Percentiles rank a stretch among this genome's conserved stretches.
These are phyloP conservation scores for Aureobasidium sp. DNA, from an alignment of 2,329 filamentous ascomycete genomes.

Conservation along the genomic window DNA sequence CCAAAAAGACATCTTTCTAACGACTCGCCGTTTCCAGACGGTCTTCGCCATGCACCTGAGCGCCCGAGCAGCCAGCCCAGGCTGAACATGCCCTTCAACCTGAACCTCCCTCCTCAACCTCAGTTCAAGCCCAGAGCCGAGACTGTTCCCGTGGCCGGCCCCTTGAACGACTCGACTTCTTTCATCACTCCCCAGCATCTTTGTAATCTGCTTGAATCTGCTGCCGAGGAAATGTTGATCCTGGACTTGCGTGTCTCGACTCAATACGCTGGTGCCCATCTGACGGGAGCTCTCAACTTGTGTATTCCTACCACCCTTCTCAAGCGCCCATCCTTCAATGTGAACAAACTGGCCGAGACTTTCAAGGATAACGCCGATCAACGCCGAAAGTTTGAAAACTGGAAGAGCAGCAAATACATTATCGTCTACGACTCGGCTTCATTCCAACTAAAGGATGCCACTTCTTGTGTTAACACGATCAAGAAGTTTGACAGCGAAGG, in stretches of 20 bases:
- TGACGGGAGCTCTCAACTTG: slow-evolving; percentile 76
- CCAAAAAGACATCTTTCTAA: slow-evolving; percentile 44
- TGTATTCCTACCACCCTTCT: slow-evolving; percentile 92
- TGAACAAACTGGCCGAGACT: slow-evolving; percentile 79
- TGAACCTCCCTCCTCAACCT: slow-evolving; percentile 16
- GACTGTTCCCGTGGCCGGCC: slow-evolving; percentile 35
- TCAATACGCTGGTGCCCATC: slow-evolving; percentile 67
- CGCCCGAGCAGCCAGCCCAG: slow-evolving; percentile 1
- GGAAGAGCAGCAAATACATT: slow-evolving; percentile 68
- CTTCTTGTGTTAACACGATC: slow-evolving; percentile 74
- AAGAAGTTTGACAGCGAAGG: slow-evolving; percentile 88
- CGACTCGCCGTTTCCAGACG: slow-evolving; percentile 37
- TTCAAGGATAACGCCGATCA: slow-evolving; percentile 64
- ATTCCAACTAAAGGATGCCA: slow-evolving; percentile 69
- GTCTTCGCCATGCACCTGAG: slow-evolving; percentile 28
- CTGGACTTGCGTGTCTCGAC: slow-evolving; percentile 83
- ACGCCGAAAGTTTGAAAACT: slow-evolving; percentile 65
- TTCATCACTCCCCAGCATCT: slow-evolving; percentile 44
- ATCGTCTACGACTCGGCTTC: slow-evolving; percentile 83
- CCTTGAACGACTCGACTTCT: slow-evolving; percentile 28
- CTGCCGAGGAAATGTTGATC: slow-evolving; percentile 55
- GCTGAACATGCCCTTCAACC: slow-evolving; percentile 17
- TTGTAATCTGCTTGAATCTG: slow-evolving; percentile 42
- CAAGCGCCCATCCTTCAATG: slow-evolving; percentile 83
- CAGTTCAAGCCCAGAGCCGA: slow-evolving; percentile 36